phyloP scores from a whole-genome alignment of 2,329 filamentous ascomycete genomes.

The Cercospora sp. region DNA sequence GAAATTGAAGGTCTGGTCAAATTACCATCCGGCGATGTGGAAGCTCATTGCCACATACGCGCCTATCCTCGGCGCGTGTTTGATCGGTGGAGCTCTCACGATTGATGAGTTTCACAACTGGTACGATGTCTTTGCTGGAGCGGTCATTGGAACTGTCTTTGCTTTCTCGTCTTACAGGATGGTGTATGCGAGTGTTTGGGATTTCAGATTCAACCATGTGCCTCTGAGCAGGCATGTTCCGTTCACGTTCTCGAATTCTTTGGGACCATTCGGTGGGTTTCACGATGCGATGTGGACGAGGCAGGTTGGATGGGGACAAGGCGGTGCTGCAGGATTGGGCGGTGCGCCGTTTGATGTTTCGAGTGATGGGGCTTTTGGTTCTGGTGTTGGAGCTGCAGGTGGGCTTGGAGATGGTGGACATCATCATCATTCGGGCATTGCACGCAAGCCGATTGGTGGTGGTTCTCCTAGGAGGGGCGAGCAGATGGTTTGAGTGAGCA shows the following conservation, averaged over 20 bases:
- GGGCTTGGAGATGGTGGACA: not conserved
- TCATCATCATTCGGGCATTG: not conserved
- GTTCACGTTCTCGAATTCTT: constrained; percentile 46
- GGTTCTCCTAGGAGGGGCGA: constrained; percentile 3
- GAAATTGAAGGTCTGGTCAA: constrained; percentile 73
- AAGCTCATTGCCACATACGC: constrained; percentile 66
- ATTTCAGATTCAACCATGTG: constrained; percentile 68
- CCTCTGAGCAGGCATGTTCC: constrained; percentile 61
- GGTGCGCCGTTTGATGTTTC: constrained; percentile 13
- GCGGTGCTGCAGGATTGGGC: not conserved
- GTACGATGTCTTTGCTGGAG: constrained; percentile 71
- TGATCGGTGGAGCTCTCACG: constrained; percentile 69
- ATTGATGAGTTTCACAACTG: constrained; percentile 74
- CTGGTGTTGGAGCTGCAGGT: not conserved
- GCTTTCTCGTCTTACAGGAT: constrained; percentile 67
- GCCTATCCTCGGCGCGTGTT: constrained; percentile 65
- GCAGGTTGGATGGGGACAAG: constrained; percentile 10
- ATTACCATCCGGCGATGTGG: constrained; percentile 74
- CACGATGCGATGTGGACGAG: constrained; percentile 12
- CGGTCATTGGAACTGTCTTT: constrained; percentile 64
- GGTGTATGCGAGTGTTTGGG: constrained; percentile 68
- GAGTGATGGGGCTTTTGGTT: not conserved
- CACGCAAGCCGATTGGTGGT: constrained; percentile 5
- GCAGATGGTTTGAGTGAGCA: constrained; percentile 6
- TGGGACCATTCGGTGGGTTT: constrained; percentile 7